Evolutionary conservation across 306 rosid genomes (phyloP), one percentile per base, ranked within the genome.

Genomic region (Mimosa bimucronata): DNA sequence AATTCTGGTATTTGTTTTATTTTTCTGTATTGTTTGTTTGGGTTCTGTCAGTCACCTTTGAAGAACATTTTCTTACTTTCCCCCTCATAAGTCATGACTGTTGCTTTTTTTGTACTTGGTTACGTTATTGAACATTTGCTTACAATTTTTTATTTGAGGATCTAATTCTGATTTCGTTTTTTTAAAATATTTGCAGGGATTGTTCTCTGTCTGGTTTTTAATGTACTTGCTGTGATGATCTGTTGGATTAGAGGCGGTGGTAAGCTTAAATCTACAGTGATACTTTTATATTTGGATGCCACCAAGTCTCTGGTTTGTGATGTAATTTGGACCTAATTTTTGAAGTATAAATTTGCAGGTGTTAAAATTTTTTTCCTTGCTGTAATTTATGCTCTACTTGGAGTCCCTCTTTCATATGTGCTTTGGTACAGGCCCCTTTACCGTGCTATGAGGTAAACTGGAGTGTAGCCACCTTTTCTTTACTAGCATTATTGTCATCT

Each of bases 361-460:
- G 92, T 89, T 68, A 89, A 83, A 83, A 96, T 96, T 28, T 96
- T 96, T 88, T 93, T 96, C 88, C 99, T 96, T 86, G 97, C 99
- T 2, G 85, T 86, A n/a, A 96, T 96, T 67, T 96, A 93, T 81
- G 89, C 94, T 45, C 87, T 96, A 64, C 93, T 96, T 83, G 99
- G 99, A 57, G 79, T 89, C 73, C 99, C 99, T 25, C 90, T 96
- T 80, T 93, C 98, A 12, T 96, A 96, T 71, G 97, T 93, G 74
- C 92, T 96, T 66, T 96, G 99, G 99, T 93, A 96, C 79, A 86
- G 97, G 88, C 99, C 99, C 30, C 95, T 96, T 60, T 96, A 96
- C 83, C 98, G 97, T 62, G 99, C 99, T 65, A 91, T 96, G 99
- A 93, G 97, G 99, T 88, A 78, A 81, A 61, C 34, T 74, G 8